Evolutionary conservation across 805 yeast genomes (phyloP).

Genomic region (Metschnikowia corniflorae): DNA sequence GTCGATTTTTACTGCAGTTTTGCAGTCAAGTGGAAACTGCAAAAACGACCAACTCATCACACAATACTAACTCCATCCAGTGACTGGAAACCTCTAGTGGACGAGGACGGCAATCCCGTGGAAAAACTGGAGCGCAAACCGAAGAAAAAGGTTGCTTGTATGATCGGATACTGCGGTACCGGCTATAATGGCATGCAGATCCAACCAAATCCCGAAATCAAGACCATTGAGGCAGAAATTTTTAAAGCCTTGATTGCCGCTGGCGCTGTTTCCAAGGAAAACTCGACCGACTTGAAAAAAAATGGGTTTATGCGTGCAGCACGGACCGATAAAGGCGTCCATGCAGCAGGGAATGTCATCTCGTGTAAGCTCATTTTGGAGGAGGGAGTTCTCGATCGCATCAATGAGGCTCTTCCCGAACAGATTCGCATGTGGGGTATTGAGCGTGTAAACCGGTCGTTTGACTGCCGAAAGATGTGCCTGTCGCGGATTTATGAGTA

Average conservation of each 20-base stretch:
- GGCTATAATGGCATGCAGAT: slow-evolving; percentile 97
- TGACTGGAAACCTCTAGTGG: slow-evolving; percentile 44
- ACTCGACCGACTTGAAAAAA: slow-evolving; percentile 84
- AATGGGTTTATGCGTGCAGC: slow-evolving; percentile 85
- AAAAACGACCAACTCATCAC: too few relatives aligned
- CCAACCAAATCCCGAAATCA: slow-evolving; percentile 70
- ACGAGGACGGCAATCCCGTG: slow-evolving; percentile 60
- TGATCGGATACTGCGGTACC: slow-evolving; percentile 93
- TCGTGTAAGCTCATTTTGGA: slow-evolving; percentile 81
- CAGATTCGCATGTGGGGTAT: slow-evolving; percentile 93
- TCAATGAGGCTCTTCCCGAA: slow-evolving; percentile 74
- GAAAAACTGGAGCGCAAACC: slow-evolving; percentile 65
- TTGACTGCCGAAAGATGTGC: slow-evolving; percentile 94
- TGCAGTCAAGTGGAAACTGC: too few relatives aligned
- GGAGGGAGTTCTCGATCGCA: slow-evolving; percentile 67
- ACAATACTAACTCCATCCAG: too few relatives aligned
- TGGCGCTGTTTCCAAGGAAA: slow-evolving; percentile 84
- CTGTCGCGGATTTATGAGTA: slow-evolving; percentile 95
- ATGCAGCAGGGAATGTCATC: slow-evolving; percentile 92
- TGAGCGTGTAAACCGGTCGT: slow-evolving; percentile 81
- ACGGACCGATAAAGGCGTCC: slow-evolving; percentile 93
- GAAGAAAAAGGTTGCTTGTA: slow-evolving; percentile 83
- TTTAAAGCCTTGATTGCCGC: slow-evolving; percentile 80
- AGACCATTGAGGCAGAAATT: slow-evolving; percentile 87
- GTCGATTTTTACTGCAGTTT: too few relatives aligned